Base-by-base conservation (phyloP, 2,329 filamentous ascomycete species). In the Biscogniauxia sp. region DNA sequence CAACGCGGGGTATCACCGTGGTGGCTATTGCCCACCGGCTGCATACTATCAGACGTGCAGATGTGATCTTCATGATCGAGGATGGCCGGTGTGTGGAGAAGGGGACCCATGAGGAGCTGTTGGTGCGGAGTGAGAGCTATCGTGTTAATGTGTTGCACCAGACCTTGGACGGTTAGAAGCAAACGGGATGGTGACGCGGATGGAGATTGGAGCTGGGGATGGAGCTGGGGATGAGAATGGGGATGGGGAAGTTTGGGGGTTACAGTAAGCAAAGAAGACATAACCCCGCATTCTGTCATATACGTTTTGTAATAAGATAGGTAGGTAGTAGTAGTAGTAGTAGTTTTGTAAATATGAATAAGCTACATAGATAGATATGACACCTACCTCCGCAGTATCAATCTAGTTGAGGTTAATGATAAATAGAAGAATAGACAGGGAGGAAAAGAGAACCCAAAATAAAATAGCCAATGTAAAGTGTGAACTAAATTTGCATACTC, bases 1-100 rank as follows among this genome's bases (percentile, higher is more conserved):
- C 80, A 0, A 79, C 80, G 2, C 77, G 77, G 54, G 82, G 73
- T 58, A 83, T 84, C 53, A 87, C 84, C 0, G 82, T 86, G 17
- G 78, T 87, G 64, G 83, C 83, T 20, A 84, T 87, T 60, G 84
- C 84, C 1, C 84, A 87, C 69, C 75, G 84, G 28, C 70, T 87
- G 60, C 80, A 82, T 63, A 87, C 84, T 3, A 82, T 87, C 49
- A 77, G 79, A 56, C 82, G 80, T 62, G 83, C 84, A 13, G 82
- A 86, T 70, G 74, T 80, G n/a, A 87, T 87, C 62, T 81, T 85
- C 61, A 78, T 87, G 52, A 77, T 86, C 51, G 82, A 85, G 63
- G 80, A 77, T 8, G 84, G 84, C 1, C 76, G 73, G 57, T 76
- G 84, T 52, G 78, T 84, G 13, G 83, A 85, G 61, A 73, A 73